Evolutionary conservation across 1,139 yeast species (phyloP), one percentile per base, ranked within the genome.

Genomic region (Protomyces arabidopsidicola): DNA sequence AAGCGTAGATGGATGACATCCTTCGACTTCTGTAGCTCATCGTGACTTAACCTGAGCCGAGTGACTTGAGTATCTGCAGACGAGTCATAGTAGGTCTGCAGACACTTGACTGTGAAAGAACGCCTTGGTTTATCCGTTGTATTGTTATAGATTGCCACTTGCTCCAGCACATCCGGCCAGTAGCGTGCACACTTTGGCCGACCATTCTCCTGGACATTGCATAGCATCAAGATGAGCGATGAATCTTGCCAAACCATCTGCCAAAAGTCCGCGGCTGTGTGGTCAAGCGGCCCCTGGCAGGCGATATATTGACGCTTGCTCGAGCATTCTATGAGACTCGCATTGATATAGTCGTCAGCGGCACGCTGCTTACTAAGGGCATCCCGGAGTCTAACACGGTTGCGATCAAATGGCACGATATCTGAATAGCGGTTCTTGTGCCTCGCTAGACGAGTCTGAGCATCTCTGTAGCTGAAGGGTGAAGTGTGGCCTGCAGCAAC

Each of bases 221-320:
- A 91, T 55, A 93, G 84, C 98, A 91, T 93, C 12, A 89, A 86
- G 9, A 93, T 78, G 0, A 86, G 82, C 1, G 88, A 80, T 16
- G 79, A 75, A 10, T 74, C 79, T 58, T 80, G 77, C 68, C 79
- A 82, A 48, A 88, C 84, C 96, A 90, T 90, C 65, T 86, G 85
- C 98, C 97, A 91, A 72, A 89, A 90, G 71, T 88, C 91, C 45
- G 76, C 79, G 63, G 79, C 76, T 0, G 97, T 90, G 12, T 71
- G 65, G 2, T 72, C 72, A 3, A 85, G 77, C 0, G 98, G 98
- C 0, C 97, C 62, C 86, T 24, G 71, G 68, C 8, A 78, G n/a
- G 64, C 68, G 64, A 60, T 14, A 68, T 71, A 31, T 60, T 67
- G 42, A 66, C 71, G 53, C 78, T 70, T 50, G 20, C 70, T 12